Conservation (phyloP, 331 rosid species). For the Acacia pycnantha region DNA sequence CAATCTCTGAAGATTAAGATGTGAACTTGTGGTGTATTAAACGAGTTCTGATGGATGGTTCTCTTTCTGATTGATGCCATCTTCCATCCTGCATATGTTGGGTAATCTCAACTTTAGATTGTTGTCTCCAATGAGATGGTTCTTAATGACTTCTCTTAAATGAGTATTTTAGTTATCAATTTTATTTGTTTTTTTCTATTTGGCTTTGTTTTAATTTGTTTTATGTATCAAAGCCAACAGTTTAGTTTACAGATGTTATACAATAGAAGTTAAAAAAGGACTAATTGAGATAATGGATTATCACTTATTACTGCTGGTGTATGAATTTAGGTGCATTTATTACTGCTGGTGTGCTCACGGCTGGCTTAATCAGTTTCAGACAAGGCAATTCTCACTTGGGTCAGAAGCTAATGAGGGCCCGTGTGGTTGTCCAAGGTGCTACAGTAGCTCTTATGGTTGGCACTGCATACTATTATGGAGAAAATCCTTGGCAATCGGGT, state of each 20-base stretch:
- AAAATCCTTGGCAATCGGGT: conserved; percentile 68
- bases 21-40: neutral
- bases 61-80: neutral
- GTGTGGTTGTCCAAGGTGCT: conserved; percentile 91
- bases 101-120: conserved; percentile 6
- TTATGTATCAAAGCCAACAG: neutral
- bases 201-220: neutral
- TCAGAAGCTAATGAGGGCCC: conserved; percentile 94
- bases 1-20: neutral
- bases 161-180: neutral
- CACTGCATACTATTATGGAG: conserved; percentile 84
- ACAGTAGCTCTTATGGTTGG: conserved; percentile 99
- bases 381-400: conserved; percentile 89
- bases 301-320: neutral
- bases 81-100: neutral
- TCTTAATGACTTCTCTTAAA: neutral
- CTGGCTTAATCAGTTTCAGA: conserved; percentile 87
- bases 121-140: conserved; percentile 1
- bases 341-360: conserved; percentile 92
- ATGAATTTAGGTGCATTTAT: conserved; percentile 69
- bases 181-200: neutral
- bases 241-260: neutral
- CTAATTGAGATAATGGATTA: neutral
- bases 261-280: neutral
- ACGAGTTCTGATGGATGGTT: neutral